Evolutionary conservation across 148 eudicot genomes (phyloP).

Genomic region (Chenopodium quinoa): DNA sequence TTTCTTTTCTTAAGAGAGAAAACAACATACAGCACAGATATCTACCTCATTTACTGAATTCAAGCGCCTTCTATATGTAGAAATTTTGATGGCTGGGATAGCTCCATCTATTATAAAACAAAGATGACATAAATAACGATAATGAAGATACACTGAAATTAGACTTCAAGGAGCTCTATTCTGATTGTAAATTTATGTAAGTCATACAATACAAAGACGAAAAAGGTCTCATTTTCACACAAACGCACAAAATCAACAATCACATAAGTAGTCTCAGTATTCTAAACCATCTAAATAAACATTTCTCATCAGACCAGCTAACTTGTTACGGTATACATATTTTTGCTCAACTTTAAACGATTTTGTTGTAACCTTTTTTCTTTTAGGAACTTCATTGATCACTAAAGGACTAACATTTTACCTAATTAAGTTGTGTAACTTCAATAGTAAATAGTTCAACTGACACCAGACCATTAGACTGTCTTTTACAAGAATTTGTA

Average conservation of each 20-base stretch:
- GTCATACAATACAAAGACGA: background rate
- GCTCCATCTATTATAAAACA: conserved; percentile 63
- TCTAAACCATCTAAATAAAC: no score
- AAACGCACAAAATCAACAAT: background rate
- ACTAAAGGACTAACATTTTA: background rate
- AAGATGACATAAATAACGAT: background rate
- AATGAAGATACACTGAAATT: background rate
- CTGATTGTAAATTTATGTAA: background rate
- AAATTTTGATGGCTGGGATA: conserved; percentile 80
- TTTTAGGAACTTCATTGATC: background rate
- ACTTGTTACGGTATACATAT: background rate
- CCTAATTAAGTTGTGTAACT: no score
- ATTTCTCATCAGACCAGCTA: background rate
- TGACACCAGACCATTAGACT: background rate
- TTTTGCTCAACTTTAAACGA: background rate
- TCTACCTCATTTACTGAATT: conserved; percentile 59
- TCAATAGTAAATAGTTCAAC: background rate
- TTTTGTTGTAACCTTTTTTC: background rate
- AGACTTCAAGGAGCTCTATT: background rate
- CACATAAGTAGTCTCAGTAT: background rate
- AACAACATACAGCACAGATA: background rate
- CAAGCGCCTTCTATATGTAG: conserved; percentile 78
- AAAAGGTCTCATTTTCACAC: background rate
- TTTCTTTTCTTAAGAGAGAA: background rate
- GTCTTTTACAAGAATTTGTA: background rate